phyloP scores from a whole-genome alignment of 164 flowering plant species.

The Houttuynia cordata region DNA sequence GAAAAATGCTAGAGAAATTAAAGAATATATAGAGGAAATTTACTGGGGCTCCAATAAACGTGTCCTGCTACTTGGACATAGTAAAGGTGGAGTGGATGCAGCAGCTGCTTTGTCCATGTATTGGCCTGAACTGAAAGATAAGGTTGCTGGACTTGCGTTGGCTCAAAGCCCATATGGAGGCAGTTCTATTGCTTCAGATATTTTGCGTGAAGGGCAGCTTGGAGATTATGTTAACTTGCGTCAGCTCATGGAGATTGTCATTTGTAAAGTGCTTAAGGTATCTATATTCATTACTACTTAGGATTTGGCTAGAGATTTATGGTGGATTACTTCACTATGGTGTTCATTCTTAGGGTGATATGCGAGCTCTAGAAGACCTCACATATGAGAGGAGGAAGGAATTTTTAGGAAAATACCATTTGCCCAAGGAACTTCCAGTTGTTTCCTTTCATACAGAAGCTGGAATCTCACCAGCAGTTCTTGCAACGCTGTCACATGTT shows the following conservation, averaged over 20 bases:
- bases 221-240: constrained; percentile 80
- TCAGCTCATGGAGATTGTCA: constrained; percentile 70
- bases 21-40: constrained; percentile 82
- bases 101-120: constrained; percentile 91
- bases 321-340: neutral
- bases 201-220: constrained; percentile 85
- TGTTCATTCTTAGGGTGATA: constrained; percentile 49
- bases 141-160: constrained; percentile 85
- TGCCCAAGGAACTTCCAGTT: constrained; percentile 73
- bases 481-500: constrained; percentile 74
- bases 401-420: constrained; percentile 48
- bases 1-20: constrained; percentile 82
- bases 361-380: constrained; percentile 84
- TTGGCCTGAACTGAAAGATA: constrained; percentile 87
- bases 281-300: neutral
- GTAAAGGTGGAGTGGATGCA: constrained; percentile 95
- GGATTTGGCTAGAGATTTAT: neutral
- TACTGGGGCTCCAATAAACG: constrained; percentile 88
- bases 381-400: constrained; percentile 78
- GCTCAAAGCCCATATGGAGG: constrained; percentile 98
- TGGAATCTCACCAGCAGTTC: constrained; percentile 57
- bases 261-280: constrained; percentile 91
- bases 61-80: constrained; percentile 89
- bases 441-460: constrained; percentile 94
- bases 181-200: constrained; percentile 90